Evolutionary conservation across 352 stramenopile species (phyloP).

Genomic region (Globisporangium emineosum): DNA sequence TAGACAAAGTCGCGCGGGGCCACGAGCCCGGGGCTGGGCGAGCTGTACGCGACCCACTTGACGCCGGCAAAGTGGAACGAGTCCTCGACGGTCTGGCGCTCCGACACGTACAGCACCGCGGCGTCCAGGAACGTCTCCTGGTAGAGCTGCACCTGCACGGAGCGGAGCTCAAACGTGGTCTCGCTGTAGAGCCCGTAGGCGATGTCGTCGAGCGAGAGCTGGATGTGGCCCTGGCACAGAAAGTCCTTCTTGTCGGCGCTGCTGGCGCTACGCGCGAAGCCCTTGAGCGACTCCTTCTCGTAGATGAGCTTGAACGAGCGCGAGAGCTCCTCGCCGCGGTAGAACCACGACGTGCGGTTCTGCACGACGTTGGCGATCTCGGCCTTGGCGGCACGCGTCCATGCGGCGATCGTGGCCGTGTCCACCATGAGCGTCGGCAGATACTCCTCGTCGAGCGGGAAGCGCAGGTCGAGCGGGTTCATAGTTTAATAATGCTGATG

Average conservation of each 20-base stretch:
- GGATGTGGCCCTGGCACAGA: constrained; percentile 30
- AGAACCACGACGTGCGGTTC: constrained; percentile 42
- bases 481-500: neutral
- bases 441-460: constrained; percentile 11
- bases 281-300: constrained; percentile 28
- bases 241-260: constrained; percentile 29
- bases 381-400: constrained; percentile 28
- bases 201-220: constrained; percentile 39
- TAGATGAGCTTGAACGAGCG: constrained; percentile 29
- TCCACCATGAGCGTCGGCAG: constrained; percentile 14
- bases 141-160: constrained; percentile 39
- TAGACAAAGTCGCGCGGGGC: constrained; percentile 40
- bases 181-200: constrained; percentile 29
- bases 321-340: constrained; percentile 30
- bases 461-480: constrained; percentile 10
- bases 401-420: constrained; percentile 21
- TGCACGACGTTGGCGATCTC: constrained; percentile 31
- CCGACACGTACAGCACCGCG: constrained; percentile 36
- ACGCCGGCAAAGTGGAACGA: constrained; percentile 48
- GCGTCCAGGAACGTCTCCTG: constrained; percentile 44
- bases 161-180: constrained; percentile 34
- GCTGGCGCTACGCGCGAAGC: constrained; percentile 23
- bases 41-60: constrained; percentile 38
- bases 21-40: constrained; percentile 20
- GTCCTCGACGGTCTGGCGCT: constrained; percentile 26